Percentiles rank a stretch among this genome's conserved stretches.
Conservation (phyloP, 495 filamentous ascomycete species). For the Penicillium silybi region DNA sequence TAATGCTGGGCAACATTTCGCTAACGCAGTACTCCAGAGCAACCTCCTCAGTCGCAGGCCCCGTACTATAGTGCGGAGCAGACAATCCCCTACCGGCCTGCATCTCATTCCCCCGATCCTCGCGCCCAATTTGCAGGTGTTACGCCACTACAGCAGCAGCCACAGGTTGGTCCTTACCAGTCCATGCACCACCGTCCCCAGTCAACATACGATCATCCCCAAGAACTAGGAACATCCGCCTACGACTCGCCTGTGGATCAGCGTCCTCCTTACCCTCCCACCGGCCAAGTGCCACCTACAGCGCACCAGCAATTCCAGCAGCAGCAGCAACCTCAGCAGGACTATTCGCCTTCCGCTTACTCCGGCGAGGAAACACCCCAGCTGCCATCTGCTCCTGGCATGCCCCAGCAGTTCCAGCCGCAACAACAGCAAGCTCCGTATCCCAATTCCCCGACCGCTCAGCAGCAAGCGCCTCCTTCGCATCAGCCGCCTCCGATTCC, state of each 20-base stretch:
- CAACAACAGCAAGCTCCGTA: constrained; percentile 40
- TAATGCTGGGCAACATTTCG: background rate
- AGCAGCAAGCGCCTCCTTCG: constrained; percentile 46
- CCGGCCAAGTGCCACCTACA: constrained; percentile 33
- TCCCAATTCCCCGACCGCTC: constrained; percentile 35
- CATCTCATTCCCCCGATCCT: constrained; percentile 43
- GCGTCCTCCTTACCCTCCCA: constrained; percentile 44
- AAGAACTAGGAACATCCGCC: constrained; percentile 78
- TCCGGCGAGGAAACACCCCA: constrained; percentile 51
- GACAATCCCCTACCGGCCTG: constrained; percentile 33
- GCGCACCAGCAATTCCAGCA: constrained; percentile 41
- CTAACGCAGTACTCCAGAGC: constrained; percentile 21
- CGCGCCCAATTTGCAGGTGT: constrained; percentile 36
- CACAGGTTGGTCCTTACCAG: constrained; percentile 41
- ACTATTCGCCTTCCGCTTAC: constrained; percentile 59
- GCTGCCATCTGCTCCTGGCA: constrained; percentile 23
- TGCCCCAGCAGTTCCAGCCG: constrained; percentile 28
- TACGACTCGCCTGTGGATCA: constrained; percentile 76
- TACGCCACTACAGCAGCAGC: constrained; percentile 27
- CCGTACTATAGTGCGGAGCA: constrained; percentile 38
- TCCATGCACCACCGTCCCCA: constrained; percentile 54
- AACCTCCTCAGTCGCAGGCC: constrained; percentile 25
- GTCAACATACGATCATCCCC: constrained; percentile 72
- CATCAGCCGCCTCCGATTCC: constrained; percentile 44
- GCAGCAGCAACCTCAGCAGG: constrained; percentile 29